Base-by-base conservation (phyloP, 805 yeast genomes). In the Candida pseudofarinosa region DNA sequence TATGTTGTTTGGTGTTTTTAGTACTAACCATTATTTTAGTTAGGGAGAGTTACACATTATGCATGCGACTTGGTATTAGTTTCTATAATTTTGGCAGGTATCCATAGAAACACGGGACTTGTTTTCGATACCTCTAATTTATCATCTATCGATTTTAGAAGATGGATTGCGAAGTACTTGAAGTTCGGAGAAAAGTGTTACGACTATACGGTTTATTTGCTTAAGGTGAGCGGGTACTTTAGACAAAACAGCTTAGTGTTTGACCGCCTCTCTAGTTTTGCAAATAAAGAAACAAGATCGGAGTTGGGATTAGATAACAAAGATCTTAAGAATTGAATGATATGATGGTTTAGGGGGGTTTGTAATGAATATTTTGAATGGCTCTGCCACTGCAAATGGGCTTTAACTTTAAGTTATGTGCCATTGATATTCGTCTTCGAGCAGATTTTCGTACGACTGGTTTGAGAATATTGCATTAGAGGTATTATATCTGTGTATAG, bases 61-160 rank as follows among this genome's bases (percentile, higher is more conserved):
- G 77, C 91, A 0, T 55, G 88, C 43, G 97, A 90, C 58, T 73
- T 89, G 48, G 79, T 90, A 3, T 69, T 90, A 44, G 68, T 88
- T 6, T 86, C 96, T 2, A 79, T 93, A 59, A 71, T 90, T 12
- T 67, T 91, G 35, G 96, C 97, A 0, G 96, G 96, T 3, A 75
- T 90, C 41, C 84, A 88, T 59, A 76, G 88, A 48, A 81, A 86
- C 48, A 85, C 96, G 0, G 97, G 97, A 0, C 69, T 82, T 37
- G 76, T 76, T 46, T 59, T 81, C 61, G 71, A 79, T 58, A 70
- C 82, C 5, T 55, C 67, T 26, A 58, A 63, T 40, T 70, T 80
- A 41, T 79, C 79, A 15, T 73, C 82, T 47, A 54, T 60, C 46
- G 63, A 63, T 44, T 51, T 74, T 49, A 65, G 79, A 10, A 60